Evolutionary conservation across 1,284 basidiomycete species (phyloP).

Genomic region (Puccinia coronata): DNA sequence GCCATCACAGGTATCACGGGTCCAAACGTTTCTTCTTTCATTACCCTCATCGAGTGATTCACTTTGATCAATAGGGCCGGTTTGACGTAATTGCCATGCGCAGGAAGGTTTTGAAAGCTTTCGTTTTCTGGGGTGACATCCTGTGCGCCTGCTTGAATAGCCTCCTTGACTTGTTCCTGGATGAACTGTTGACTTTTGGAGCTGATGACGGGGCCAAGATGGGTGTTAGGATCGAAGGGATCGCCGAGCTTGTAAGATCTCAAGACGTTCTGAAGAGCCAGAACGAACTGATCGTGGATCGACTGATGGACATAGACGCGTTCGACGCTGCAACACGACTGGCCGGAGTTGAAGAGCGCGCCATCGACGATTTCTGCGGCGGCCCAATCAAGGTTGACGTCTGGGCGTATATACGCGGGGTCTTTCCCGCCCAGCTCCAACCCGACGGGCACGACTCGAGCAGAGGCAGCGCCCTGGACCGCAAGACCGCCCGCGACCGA

Average conservation of each 20-base stretch:
- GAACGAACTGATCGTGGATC: slow-evolving; percentile 77
- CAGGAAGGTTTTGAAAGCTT: slow-evolving; percentile 69
- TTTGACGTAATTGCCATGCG: slow-evolving; percentile 73
- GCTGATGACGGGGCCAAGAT: slow-evolving; percentile 87
- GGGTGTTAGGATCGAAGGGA: slow-evolving; percentile 72
- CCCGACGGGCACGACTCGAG: slow-evolving; percentile 58
- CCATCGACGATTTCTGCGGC: slow-evolving; percentile 87
- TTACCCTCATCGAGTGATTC: slow-evolving; percentile 86
- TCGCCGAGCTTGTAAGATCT: slow-evolving; percentile 75
- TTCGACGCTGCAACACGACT: slow-evolving; percentile 84
- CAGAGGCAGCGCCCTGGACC: slow-evolving; percentile 75
- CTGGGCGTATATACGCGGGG: slow-evolving; percentile 84
- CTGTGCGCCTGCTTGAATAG: slow-evolving; percentile 75
- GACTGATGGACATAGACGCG: slow-evolving; percentile 89
- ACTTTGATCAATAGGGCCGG: slow-evolving; percentile 87
- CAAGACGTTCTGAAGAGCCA: slow-evolving; percentile 20
- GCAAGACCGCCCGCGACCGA: slow-evolving; percentile 67
- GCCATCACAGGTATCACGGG: slow-evolving; percentile 82
- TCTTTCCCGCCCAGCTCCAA: slow-evolving; percentile 91
- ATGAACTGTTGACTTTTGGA: slow-evolving; percentile 79
- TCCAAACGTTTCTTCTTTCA: slow-evolving; percentile 90
- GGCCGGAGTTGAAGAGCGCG: slow-evolving; percentile 93
- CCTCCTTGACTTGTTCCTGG: slow-evolving; percentile 79
- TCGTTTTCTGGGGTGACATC: slow-evolving; percentile 69
- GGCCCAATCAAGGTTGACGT: slow-evolving; percentile 81